Conservation (phyloP, 768 basidiomycete species). For the Boletus fagicola region DNA sequence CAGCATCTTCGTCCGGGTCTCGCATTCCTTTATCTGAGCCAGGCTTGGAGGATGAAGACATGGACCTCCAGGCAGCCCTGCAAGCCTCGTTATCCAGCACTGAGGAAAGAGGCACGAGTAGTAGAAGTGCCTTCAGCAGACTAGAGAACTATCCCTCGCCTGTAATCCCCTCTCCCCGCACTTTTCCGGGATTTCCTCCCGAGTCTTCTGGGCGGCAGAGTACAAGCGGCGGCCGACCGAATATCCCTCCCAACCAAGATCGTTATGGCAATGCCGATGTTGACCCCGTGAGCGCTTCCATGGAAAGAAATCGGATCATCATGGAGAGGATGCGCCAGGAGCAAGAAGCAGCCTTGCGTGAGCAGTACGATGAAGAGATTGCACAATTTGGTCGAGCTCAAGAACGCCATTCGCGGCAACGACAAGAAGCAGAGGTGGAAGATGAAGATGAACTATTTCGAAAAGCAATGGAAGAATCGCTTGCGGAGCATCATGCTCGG, state of each 20-base stretch:
- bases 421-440: slow-evolving; percentile 23
- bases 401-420: slow-evolving; percentile 7
- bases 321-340: slow-evolving; percentile 63
- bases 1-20: slow-evolving; percentile 12
- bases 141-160: slow-evolving; percentile 19
- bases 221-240: slow-evolving; percentile 9
- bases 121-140: slow-evolving; percentile 11
- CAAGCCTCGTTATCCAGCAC: slow-evolving; percentile 67
- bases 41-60: slow-evolving; percentile 78
- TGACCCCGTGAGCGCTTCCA: slow-evolving; percentile 65
- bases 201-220: slow-evolving; percentile 17
- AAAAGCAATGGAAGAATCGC: slow-evolving; percentile 36
- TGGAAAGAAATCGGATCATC: slow-evolving; percentile 59
- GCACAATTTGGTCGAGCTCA: slow-evolving; percentile 21
- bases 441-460: slow-evolving; percentile 60
- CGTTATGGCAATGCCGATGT: slow-evolving; percentile 30
- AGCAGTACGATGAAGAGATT: slow-evolving; percentile 49
- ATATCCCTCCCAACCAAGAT: slow-evolving; percentile 33
- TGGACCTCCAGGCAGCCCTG: slow-evolving; percentile 82
- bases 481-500: slow-evolving; percentile 19
- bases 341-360: slow-evolving; percentile 65
- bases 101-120: slow-evolving; percentile 2
- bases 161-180: slow-evolving; percentile 27
- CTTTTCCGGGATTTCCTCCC: slow-evolving; percentile 27
- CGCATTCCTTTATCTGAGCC: slow-evolving; percentile 10